Conservation (phyloP, 192 early-diverging fungal genomes). For the Physocladia obscura region DNA sequence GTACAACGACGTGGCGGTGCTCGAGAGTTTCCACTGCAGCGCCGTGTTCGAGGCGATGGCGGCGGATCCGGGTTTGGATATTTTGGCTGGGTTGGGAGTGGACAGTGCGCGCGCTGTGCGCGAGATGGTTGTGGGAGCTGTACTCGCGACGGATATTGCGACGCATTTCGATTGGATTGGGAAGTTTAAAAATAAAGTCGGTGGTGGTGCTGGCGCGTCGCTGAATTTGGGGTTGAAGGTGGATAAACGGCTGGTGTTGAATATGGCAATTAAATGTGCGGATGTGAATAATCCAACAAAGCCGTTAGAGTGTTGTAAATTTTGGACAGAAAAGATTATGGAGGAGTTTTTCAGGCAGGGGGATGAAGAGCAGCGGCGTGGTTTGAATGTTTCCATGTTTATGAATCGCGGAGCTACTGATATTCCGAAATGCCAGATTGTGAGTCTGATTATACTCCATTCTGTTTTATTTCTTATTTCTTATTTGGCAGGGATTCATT, state of each 20-base stretch:
- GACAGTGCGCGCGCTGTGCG: slow-evolving; percentile 41
- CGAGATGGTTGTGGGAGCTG: slow-evolving; percentile 47
- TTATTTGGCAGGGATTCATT: slow-evolving; percentile 51
- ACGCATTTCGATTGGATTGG: slow-evolving; percentile 56
- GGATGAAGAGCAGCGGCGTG: slow-evolving; percentile 46
- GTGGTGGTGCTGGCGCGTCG: neutral
- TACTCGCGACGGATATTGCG: slow-evolving; percentile 58
- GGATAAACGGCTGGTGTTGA: slow-evolving; percentile 40
- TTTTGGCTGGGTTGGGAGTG: slow-evolving; percentile 31
- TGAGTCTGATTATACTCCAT: slow-evolving; percentile 16
- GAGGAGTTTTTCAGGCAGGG: slow-evolving; percentile 57
- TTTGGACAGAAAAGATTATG: slow-evolving; percentile 53
- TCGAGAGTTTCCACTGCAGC: slow-evolving; percentile 86
- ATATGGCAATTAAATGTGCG: slow-evolving; percentile 57
- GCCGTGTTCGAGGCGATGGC: slow-evolving; percentile 44
- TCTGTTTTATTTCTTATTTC: neutral
- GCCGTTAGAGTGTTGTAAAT: slow-evolving; percentile 29
- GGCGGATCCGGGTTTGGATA: slow-evolving; percentile 37
- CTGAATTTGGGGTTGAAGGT: slow-evolving; percentile 38
- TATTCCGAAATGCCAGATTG: slow-evolving; percentile 60
- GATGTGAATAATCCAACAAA: slow-evolving; percentile 58
- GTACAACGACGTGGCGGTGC: slow-evolving; percentile 91
- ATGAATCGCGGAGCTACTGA: slow-evolving; percentile 53
- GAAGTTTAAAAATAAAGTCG: slow-evolving; percentile 53
- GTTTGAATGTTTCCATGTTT: slow-evolving; percentile 49